Base-by-base conservation (phyloP, 305 asterid species). In the Fraxinus platypoda region DNA sequence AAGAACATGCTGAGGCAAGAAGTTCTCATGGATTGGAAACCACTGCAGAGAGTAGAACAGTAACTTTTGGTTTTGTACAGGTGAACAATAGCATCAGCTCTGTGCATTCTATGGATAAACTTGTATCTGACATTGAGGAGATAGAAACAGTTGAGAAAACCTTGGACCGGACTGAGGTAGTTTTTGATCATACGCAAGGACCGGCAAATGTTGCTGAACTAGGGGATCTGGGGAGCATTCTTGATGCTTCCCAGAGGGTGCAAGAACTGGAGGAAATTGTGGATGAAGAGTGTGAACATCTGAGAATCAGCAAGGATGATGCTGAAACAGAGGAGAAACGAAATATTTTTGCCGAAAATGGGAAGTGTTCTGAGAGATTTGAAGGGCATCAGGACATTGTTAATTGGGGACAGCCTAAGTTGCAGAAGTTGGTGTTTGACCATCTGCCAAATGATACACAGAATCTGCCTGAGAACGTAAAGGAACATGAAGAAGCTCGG, bases 61-160 rank as follows among this genome's bases (percentile, higher is more conserved):
- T 78, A 70, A 86, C 85, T 35, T 78, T 83, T 84, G 88, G 84
- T 78, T 86, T 88, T 82, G 90, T 81, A 80, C 84, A 84, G 77
- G 89, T 84, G 41, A 93, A 84, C 68, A 88, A 83, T 72, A 82
- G 83, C 25, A 78, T 77, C 77, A 76, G 80, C 68, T 41, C 81
- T 35, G 64, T 77, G 54, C 85, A 81, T 49, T 83, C 87, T 30
- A 33, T 30, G 70, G 62, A 68, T 81, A 81, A 83, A 57, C 83
- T 80, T 64, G 75, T 78, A 31, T 83, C 84, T 59, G 33, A 82
- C 12, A 26, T 57, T 76, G 80, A 81, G 59, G 84, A 78, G 86
- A 73, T 74, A 74, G 81, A 46, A 79, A 81, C 81, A 28, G 83
- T 82, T 77, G 81, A 68, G 73, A 87, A 81, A 84, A 86, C 41